Base-by-base conservation (phyloP, 1,139 yeast genomes). In the Groenewaldozyma auringiensis region DNA sequence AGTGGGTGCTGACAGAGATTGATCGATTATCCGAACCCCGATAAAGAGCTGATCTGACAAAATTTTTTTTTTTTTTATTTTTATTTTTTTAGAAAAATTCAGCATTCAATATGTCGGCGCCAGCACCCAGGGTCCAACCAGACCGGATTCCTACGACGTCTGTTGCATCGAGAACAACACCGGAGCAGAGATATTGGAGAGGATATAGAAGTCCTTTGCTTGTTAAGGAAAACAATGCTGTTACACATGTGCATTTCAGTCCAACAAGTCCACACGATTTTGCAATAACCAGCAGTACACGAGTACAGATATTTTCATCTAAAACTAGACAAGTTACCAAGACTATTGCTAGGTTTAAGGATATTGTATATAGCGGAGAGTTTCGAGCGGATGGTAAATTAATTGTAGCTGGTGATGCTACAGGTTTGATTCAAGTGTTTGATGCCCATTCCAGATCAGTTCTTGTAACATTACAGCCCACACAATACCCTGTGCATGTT, bases 171-270 rank as follows among this genome's bases (percentile, higher is more conserved):
- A 89, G 84, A 57, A 82, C 92, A 2, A 88, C 96, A 0, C 92
- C 97, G 0, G 98, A 92, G 58, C 95, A 88, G 61, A 73, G 94
- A 56, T 92, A 86, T 68, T 94, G 98, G 98, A 74, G 94, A 57
- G 88, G 89, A 13, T 83, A 77, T 60, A 71, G 78, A 48, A 83
- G 79, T 54, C 94, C 97, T 1, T 89, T 89, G 60, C 72, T 92
- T 42, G 89, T 89, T 42, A 92, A 92, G 65, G 98, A 94, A 65
- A 92, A 86, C 67, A 88, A 86, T 62, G 86, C 96, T 27, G 87
- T 94, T 45, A 81, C 84, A 36, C 94, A 87, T 60, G 81, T 92
- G 47, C 76, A 82, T 54, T 94, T 92, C 71, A 89, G 86, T 60
- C 96, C 96, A 0, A 76, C 72, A 40, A 69, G 83, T 20, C 96